A percentile compares a stretch with the other conserved stretches of the same genome.
phyloP scores from a whole-genome alignment of 2,329 filamentous ascomycete genomes.

The Fusarium torulosum region DNA sequence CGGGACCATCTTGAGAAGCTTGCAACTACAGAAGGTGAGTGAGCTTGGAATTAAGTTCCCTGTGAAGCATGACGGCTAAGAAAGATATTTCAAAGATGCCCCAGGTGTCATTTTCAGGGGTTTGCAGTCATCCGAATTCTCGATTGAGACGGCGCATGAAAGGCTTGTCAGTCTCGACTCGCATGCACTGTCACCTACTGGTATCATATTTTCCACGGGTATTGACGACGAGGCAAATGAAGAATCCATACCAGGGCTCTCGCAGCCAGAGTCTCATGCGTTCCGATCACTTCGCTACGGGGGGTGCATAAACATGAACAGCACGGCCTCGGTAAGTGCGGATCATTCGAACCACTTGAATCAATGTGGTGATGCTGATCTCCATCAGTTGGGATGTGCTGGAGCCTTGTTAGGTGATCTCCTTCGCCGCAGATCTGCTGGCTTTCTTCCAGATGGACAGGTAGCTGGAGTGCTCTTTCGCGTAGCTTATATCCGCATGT shows the following conservation, averaged over 20 bases:
- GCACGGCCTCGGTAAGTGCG: constrained; percentile 70
- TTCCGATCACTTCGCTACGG: constrained; percentile 76
- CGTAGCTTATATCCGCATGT: constrained; percentile 77
- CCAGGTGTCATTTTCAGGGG: constrained; percentile 66
- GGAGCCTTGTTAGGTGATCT: constrained; percentile 88
- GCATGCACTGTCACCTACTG: constrained; percentile 21
- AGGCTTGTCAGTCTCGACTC: constrained; percentile 67
- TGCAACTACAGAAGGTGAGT: constrained; percentile 28
- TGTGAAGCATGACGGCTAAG: constrained; percentile 4
- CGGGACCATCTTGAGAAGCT: constrained; percentile 48
- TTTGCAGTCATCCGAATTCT: constrained; percentile 79
- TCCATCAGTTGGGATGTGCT: constrained; percentile 78
- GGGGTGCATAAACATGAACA: constrained; percentile 80
- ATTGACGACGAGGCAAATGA: constrained; percentile 12
- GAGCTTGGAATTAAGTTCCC: neutral
- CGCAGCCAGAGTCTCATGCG: constrained; percentile 62
- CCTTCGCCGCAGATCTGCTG: constrained; percentile 69
- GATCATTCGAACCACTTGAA: neutral
- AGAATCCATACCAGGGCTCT: constrained; percentile 53
- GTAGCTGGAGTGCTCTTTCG: constrained; percentile 64
- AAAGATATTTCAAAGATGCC: neutral
- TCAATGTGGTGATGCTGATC: constrained; percentile 14
- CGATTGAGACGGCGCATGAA: constrained; percentile 72
- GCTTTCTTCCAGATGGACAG: constrained; percentile 71
- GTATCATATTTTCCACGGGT: constrained; percentile 40